Conservation (phyloP, 768 basidiomycete species). For the Leucocoprinus birnbaumii region DNA sequence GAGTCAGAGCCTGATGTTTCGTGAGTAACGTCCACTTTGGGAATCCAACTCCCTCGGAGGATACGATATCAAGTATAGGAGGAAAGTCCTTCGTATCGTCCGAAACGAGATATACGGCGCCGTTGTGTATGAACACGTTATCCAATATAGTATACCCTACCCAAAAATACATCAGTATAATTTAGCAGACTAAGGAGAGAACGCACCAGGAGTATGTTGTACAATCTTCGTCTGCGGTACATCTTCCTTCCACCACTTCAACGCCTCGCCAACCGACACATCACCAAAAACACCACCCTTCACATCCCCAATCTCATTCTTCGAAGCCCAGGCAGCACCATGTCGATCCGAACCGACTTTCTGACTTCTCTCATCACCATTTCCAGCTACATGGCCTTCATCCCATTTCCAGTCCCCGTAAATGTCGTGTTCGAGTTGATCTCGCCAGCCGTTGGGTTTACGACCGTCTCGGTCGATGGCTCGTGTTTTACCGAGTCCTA, state of each 20-base stretch:
- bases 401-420: slow-evolving; percentile 74
- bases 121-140: slow-evolving; percentile 72
- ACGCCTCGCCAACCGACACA: slow-evolving; percentile 47
- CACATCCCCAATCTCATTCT: slow-evolving; percentile 24
- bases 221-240: slow-evolving; percentile 55
- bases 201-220: slow-evolving; percentile 63
- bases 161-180: background rate
- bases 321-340: slow-evolving; percentile 41
- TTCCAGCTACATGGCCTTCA: slow-evolving; percentile 53
- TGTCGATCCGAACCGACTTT: slow-evolving; percentile 36
- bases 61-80: slow-evolving; percentile 44
- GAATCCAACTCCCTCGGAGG: slow-evolving; percentile 32
- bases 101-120: slow-evolving; percentile 71
- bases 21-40: slow-evolving; percentile 63
- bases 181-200: slow-evolving; percentile 14
- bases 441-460: slow-evolving; percentile 48
- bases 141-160: slow-evolving; percentile 84
- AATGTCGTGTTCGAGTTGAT: slow-evolving; percentile 57
- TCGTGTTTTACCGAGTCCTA: slow-evolving; percentile 36
- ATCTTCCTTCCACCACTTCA: slow-evolving; percentile 52
- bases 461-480: slow-evolving; percentile 44
- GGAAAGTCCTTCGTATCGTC: slow-evolving; percentile 67
- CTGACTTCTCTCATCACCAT: slow-evolving; percentile 48
- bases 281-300: slow-evolving; percentile 26
- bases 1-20: slow-evolving; percentile 39